Conservation (phyloP, 2,329 filamentous ascomycete genomes). For the Phyllosticta citriasiana region DNA sequence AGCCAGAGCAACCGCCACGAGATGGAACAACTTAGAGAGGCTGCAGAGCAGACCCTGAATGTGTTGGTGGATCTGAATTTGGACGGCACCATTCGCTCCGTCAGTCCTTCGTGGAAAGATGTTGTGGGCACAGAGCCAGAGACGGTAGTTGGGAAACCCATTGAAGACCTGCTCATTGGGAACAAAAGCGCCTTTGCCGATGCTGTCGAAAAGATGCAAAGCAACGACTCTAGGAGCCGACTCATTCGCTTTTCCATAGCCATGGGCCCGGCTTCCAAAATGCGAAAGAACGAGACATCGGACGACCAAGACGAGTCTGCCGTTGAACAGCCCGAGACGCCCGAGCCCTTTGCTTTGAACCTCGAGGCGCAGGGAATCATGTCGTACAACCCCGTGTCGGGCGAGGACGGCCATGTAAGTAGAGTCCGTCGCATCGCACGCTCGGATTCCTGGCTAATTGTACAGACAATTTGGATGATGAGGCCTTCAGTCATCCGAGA, state of each 20-base stretch:
- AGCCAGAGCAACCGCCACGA: constrained; percentile 90
- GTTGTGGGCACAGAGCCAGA: constrained; percentile 73
- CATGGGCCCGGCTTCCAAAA: constrained; percentile 26
- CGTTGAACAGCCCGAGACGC: constrained; percentile 22
- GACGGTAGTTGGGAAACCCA: constrained; percentile 62
- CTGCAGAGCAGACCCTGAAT: constrained; percentile 91
- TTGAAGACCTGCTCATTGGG: constrained; percentile 71
- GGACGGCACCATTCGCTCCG: constrained; percentile 86
- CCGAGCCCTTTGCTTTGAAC: constrained; percentile 48
- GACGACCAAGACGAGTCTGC: constrained; percentile 21
- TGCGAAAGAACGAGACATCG: constrained; percentile 21
- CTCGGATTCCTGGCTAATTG: not conserved
- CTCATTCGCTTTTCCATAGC: constrained; percentile 42
- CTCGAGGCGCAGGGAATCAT: constrained; percentile 97
- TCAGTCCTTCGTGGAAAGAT: constrained; percentile 91
- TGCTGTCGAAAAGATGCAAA: constrained; percentile 77
- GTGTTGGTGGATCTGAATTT: constrained; percentile 91
- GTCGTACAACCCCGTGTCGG: constrained; percentile 84
- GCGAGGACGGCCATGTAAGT: constrained; percentile 82
- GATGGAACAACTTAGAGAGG: constrained; percentile 85
- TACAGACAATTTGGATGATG: constrained; percentile 98
- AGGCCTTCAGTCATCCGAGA: constrained; percentile 83
- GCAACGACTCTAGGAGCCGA: constrained; percentile 80
- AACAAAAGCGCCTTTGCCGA: constrained; percentile 74
- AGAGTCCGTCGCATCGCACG: not conserved